Percentiles rank a stretch among this genome's conserved stretches.
phyloP scores from a whole-genome alignment of 2,329 filamentous ascomycete genomes.

The Colletotrichum sansevieriae region DNA sequence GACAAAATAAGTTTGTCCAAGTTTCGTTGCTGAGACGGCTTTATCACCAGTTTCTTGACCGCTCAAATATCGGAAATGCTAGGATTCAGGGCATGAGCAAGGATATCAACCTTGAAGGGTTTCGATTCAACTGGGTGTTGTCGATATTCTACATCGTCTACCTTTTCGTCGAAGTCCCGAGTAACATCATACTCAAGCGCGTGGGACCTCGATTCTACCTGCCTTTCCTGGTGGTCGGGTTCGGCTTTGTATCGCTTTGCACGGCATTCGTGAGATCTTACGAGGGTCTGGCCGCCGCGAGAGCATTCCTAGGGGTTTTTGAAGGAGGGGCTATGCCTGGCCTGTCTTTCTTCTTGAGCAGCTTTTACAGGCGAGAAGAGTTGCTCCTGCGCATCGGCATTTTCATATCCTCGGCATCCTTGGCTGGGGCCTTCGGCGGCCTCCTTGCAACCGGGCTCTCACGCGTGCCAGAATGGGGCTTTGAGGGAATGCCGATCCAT shows the following conservation, averaged over 20 bases:
- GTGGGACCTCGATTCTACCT: conserved; percentile 67
- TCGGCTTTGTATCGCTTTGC: conserved; percentile 67
- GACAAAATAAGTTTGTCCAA: neutral
- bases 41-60: conserved; percentile 47
- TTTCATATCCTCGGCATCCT: conserved; percentile 66
- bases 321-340: conserved; percentile 71
- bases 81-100: conserved; percentile 65
- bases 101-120: conserved; percentile 62
- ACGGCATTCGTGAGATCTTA: conserved; percentile 66
- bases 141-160: conserved; percentile 72
- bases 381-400: conserved; percentile 68
- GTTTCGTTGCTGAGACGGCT: neutral
- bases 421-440: conserved; percentile 70
- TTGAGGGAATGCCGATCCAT: conserved; percentile 56
- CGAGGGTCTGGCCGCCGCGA: conserved; percentile 59
- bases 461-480: conserved; percentile 66
- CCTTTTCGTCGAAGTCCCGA: conserved; percentile 67
- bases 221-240: conserved; percentile 66
- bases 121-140: conserved; percentile 69
- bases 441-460: conserved; percentile 66
- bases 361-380: conserved; percentile 69
- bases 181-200: conserved; percentile 67
- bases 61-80: conserved; percentile 65
- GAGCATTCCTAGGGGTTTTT: conserved; percentile 65
- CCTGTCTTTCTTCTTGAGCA: conserved; percentile 67